phyloP scores from a whole-genome alignment of 352 stramenopile genomes.

The Phytophthora hybrid region DNA sequence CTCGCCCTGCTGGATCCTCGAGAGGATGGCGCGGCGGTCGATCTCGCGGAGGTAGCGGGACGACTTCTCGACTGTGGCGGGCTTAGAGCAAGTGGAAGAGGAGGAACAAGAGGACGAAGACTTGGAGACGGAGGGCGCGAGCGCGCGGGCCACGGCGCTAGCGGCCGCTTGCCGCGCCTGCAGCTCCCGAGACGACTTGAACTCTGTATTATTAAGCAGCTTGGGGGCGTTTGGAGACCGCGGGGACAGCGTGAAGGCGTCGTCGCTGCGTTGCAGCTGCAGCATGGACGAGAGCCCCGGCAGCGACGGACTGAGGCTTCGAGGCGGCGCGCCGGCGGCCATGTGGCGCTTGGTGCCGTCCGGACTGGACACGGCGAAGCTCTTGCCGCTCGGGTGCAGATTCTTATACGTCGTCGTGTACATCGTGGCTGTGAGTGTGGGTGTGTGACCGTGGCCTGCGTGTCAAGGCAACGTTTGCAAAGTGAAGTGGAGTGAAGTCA shows the following conservation, averaged over 20 bases:
- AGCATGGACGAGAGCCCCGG: constrained; percentile 36
- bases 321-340: constrained; percentile 5
- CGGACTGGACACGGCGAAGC: constrained; percentile 24
- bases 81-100: not conserved
- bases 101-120: not conserved
- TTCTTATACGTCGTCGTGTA: constrained; percentile 30
- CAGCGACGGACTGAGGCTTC: constrained; percentile 24
- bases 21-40: constrained; percentile 63
- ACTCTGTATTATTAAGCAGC: not conserved
- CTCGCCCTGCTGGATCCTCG: constrained; percentile 60
- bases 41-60: constrained; percentile 74
- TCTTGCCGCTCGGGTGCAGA: constrained; percentile 7
- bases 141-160: not conserved
- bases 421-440: not conserved
- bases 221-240: not conserved
- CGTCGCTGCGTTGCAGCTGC: constrained; percentile 18
- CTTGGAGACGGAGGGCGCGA: constrained; percentile 1
- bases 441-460: not conserved
- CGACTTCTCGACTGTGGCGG: constrained; percentile 31
- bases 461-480: constrained; percentile 23
- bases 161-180: constrained; percentile 15
- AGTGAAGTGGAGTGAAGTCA: constrained; percentile 22
- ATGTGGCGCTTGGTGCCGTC: constrained; percentile 26
- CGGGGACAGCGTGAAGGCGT: constrained; percentile 23
- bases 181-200: not conserved